phyloP scores from a whole-genome alignment of 2,329 filamentous ascomycete genomes.

The Xylaria sp. region DNA sequence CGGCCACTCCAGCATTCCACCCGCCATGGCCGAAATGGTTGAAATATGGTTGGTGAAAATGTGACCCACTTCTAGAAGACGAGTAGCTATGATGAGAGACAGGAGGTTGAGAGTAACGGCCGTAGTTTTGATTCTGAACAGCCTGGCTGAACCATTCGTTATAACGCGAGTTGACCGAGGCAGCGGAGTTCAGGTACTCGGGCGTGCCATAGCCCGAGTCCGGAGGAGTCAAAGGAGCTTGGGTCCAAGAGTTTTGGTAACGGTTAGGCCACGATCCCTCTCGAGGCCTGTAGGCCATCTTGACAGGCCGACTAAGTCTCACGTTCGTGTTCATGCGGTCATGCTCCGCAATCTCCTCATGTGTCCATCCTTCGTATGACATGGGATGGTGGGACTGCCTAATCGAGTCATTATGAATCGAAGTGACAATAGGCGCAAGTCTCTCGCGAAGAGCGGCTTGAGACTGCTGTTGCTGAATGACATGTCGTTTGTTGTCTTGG shows the following conservation, averaged over 20 bases:
- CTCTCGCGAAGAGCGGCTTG: conserved; percentile 60
- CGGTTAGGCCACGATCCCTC: conserved; percentile 57
- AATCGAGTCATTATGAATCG: conserved; percentile 56
- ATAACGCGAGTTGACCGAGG: conserved; percentile 64
- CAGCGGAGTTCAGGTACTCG: conserved; percentile 65
- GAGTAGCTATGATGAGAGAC: conserved; percentile 51
- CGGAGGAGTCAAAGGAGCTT: conserved; percentile 65
- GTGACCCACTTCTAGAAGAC: conserved; percentile 51
- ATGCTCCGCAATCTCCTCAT: conserved; percentile 66
- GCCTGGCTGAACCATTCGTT: conserved; percentile 65
- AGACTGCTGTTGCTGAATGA: conserved; percentile 51
- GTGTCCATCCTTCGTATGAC: conserved; percentile 58
- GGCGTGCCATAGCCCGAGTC: conserved; percentile 71
- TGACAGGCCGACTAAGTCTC: conserved; percentile 43
- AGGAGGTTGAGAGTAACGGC: conserved; percentile 57
- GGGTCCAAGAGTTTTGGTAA: conserved; percentile 53
- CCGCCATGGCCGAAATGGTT: conserved; percentile 58
- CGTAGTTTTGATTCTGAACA: conserved; percentile 46
- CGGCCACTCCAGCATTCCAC: conserved; percentile 63
- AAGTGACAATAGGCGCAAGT: conserved; percentile 59
- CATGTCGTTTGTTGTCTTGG: conserved; percentile 59
- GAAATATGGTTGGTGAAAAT: conserved; percentile 57
- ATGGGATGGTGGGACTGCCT: conserved; percentile 48
- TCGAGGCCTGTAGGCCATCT: conserved; percentile 54
- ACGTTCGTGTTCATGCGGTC: conserved; percentile 59